phyloP scores from a whole-genome alignment of 2,329 filamentous ascomycete genomes.

The Colletotrichum tropicicola region DNA sequence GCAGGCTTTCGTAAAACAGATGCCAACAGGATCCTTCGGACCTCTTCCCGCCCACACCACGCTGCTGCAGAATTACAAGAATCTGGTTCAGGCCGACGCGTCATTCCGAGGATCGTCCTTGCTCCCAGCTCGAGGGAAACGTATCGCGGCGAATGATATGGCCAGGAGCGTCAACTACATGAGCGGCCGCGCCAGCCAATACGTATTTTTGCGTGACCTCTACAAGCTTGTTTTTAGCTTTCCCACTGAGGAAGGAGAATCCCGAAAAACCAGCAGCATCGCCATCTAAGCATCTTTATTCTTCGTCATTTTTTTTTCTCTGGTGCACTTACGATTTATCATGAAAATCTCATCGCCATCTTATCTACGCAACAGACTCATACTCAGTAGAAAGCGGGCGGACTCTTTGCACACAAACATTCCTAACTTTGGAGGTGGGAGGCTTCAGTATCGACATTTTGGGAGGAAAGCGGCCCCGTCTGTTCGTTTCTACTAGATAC shows the following conservation, averaged over 20 bases:
- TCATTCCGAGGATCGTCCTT: conserved; percentile 65
- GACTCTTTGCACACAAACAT: neutral
- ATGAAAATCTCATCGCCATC: neutral
- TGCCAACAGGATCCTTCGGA: conserved; percentile 84
- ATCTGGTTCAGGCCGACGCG: conserved; percentile 78
- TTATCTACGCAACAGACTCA: neutral
- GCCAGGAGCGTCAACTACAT: conserved; percentile 83
- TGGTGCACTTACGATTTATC: neutral
- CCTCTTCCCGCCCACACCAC: conserved; percentile 73
- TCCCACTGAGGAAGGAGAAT: conserved; percentile 78
- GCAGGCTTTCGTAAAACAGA: conserved; percentile 77
- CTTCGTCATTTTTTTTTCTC: neutral
- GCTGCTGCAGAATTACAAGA: conserved; percentile 82
- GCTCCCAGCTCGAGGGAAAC: conserved; percentile 65
- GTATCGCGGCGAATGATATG: conserved; percentile 76
- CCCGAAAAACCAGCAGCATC: conserved; percentile 72
- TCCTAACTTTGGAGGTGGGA: neutral
- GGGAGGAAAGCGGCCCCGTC: conserved; percentile 16
- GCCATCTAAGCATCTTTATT: conserved; percentile 49
- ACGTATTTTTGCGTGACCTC: conserved; percentile 82
- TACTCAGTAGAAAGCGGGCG: neutral
- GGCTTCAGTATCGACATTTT: neutral
- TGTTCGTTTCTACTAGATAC: conserved; percentile 34
- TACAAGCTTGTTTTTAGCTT: conserved; percentile 89
- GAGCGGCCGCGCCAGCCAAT: conserved; percentile 73